Conservation (phyloP, 2,329 filamentous ascomycete genomes). For the Parafenestella ontariensis region DNA sequence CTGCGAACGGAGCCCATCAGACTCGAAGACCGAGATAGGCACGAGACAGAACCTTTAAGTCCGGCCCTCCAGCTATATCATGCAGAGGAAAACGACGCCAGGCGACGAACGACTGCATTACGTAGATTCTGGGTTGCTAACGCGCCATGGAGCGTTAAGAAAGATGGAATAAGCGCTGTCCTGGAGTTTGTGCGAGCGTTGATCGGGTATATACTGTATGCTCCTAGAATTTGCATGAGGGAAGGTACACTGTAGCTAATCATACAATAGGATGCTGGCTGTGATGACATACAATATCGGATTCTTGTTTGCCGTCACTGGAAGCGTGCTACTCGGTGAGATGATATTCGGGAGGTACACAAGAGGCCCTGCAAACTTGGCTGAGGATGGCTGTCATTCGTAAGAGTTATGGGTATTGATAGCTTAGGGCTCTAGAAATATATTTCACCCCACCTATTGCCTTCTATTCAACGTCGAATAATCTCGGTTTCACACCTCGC, state of each 20-base stretch:
- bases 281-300: conserved; percentile 45
- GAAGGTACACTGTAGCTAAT: conserved; percentile 1
- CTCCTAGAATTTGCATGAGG: neutral
- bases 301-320: conserved; percentile 38
- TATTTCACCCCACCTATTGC: no score
- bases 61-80: conserved; percentile 5
- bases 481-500: no score
- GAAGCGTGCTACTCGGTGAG: conserved; percentile 39
- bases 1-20: conserved; percentile 8
- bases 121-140: conserved; percentile 26
- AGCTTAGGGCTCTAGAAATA: no score
- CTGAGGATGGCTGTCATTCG: conserved; percentile 38
- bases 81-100: neutral
- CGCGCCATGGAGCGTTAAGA: conserved; percentile 26
- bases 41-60: conserved; percentile 28
- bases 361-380: conserved; percentile 20
- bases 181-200: conserved; percentile 35
- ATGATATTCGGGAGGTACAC: conserved; percentile 38
- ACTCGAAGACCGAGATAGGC: conserved; percentile 15
- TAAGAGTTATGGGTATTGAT: conserved; percentile 4
- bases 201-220: conserved; percentile 40
- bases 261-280: conserved; percentile 32
- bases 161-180: conserved; percentile 24
- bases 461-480: neutral
- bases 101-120: neutral